Conservation (phyloP, 1,284 basidiomycete species). For the Cutaneotrichosporon dermatis region DNA sequence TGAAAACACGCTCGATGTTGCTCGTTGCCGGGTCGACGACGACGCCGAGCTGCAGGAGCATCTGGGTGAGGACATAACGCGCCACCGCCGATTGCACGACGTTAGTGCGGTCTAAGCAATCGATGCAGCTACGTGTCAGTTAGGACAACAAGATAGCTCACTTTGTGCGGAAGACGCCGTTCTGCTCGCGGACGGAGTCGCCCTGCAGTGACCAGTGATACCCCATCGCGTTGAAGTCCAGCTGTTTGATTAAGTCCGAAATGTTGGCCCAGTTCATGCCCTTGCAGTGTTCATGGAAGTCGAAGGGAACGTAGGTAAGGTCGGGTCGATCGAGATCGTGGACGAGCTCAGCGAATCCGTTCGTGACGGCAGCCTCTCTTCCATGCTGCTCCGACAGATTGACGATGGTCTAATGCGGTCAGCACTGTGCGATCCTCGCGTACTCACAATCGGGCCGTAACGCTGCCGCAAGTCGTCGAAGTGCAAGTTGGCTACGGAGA, state of each 20-base stretch:
- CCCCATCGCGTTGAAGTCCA: constrained; percentile 77
- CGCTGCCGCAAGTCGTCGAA: constrained; percentile 62
- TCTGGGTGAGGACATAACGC: constrained; percentile 70
- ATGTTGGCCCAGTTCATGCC: constrained; percentile 74
- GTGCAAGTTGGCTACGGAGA: constrained; percentile 67
- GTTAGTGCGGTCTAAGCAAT: constrained; percentile 84
- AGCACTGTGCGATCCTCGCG: background rate
- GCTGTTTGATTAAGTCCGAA: constrained; percentile 62
- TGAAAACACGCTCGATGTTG: constrained; percentile 74
- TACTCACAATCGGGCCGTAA: constrained; percentile 71
- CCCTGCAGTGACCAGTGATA: constrained; percentile 80
- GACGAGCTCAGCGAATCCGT: constrained; percentile 69
- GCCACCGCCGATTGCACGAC: constrained; percentile 88
- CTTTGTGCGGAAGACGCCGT: constrained; percentile 67
- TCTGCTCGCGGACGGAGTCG: constrained; percentile 69
- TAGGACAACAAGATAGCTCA: constrained; percentile 17
- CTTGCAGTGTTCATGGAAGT: constrained; percentile 78
- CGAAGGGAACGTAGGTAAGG: constrained; percentile 64
- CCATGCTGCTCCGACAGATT: constrained; percentile 89
- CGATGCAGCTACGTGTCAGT: constrained; percentile 72
- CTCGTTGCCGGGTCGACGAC: constrained; percentile 29
- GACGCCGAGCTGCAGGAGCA: constrained; percentile 69
- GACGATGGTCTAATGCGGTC: constrained; percentile 61
- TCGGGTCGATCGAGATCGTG: constrained; percentile 58
- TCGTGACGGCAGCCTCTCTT: constrained; percentile 75